phyloP scores from a whole-genome alignment of 2,329 filamentous ascomycete species.

The Teratosphaeria nubilosa region DNA sequence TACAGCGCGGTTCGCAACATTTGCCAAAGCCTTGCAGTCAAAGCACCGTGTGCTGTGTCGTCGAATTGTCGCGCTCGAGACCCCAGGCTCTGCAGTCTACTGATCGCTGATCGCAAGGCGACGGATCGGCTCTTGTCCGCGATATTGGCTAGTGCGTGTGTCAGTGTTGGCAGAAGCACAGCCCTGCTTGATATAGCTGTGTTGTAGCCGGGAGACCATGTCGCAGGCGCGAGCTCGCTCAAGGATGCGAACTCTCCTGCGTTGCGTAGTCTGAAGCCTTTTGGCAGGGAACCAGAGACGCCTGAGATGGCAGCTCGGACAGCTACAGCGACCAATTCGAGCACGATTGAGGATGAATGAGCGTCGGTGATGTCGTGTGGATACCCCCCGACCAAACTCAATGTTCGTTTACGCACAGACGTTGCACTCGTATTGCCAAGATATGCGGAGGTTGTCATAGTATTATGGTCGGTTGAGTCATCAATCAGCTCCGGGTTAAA shows the following conservation, averaged over 20 bases:
- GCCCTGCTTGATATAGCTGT: conserved; percentile 20
- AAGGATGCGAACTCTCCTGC: conserved; percentile 19
- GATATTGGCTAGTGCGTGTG: conserved; percentile 20
- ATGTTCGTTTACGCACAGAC: background rate
- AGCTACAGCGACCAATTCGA: conserved; percentile 25
- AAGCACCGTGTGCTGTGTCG: background rate
- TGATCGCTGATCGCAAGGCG: conserved; percentile 6
- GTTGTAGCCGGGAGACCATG: conserved; percentile 32
- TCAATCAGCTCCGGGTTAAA: no score
- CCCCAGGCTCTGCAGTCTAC: background rate
- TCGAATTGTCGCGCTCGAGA: background rate
- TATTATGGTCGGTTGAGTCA: no score
- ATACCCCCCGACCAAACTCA: background rate
- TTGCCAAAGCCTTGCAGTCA: conserved; percentile 1
- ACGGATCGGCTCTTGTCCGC: background rate
- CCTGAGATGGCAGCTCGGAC: conserved; percentile 27
- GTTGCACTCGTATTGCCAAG: background rate
- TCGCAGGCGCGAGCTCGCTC: conserved; percentile 24
- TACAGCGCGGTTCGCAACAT: background rate
- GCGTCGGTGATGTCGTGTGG: background rate
- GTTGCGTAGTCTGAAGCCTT: conserved; percentile 22
- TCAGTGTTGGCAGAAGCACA: conserved; percentile 29
- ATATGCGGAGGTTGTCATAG: no score
- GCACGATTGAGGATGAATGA: background rate
- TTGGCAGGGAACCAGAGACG: conserved; percentile 12